Conservation (phyloP, 176 grass and related monocot species). For the Areca catechu region DNA sequence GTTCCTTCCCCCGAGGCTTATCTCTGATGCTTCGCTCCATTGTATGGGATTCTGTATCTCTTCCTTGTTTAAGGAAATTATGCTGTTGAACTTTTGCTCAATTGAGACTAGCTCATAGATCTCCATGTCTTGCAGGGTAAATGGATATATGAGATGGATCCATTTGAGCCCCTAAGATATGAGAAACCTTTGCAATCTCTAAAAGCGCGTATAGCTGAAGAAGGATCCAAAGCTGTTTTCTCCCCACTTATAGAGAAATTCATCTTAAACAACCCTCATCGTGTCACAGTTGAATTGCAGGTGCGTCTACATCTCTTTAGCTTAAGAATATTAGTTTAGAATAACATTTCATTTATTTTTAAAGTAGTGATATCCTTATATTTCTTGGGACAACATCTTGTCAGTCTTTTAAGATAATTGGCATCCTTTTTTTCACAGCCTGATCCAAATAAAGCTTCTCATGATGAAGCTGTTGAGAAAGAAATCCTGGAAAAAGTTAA, state of each 20-base stretch:
- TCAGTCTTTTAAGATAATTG: too few species aligned
- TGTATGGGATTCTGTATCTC: constrained; percentile 33
- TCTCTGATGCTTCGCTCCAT: constrained; percentile 97
- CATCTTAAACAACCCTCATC: constrained; percentile 78
- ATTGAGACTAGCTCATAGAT: background rate
- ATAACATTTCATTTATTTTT: constrained; percentile 1
- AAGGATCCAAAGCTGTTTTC: constrained; percentile 92
- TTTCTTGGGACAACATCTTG: constrained; percentile 2
- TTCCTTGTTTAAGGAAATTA: too few species aligned
- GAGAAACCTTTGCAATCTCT: constrained; percentile 68
- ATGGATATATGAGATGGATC: constrained; percentile 99
- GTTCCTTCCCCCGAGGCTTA: constrained; percentile 87
- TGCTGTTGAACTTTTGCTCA: too few species aligned
- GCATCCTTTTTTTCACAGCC: constrained; percentile 41
- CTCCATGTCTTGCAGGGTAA: constrained; percentile 52
- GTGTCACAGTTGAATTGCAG: constrained; percentile 93
- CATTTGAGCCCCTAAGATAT: constrained; percentile 97
- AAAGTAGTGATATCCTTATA: background rate
- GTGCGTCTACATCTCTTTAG: constrained; percentile 18
- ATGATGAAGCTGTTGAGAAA: constrained; percentile 74
- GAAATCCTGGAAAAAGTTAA: constrained; percentile 72
- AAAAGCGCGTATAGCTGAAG: constrained; percentile 70
- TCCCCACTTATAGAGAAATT: constrained; percentile 74
- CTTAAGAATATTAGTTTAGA: constrained; percentile 3
- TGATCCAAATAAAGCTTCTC: constrained; percentile 84